Conservation (phyloP, 2,329 filamentous ascomycete genomes). For the Cladosporium austrohemisphaericum region DNA sequence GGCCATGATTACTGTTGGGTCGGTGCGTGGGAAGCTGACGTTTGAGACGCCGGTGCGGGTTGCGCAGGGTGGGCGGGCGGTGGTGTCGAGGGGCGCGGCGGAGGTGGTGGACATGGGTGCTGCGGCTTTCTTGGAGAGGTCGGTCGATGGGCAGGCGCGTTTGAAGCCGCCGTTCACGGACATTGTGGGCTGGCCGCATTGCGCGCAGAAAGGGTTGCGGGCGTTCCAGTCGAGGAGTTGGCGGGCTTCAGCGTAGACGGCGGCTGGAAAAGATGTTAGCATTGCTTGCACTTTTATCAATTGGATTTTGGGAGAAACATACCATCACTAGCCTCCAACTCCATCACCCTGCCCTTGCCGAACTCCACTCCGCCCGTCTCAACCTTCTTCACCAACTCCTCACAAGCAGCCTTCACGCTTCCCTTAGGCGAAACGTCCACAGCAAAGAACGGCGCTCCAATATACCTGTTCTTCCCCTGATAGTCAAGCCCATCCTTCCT, state of each 20-base stretch:
- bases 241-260: constrained; percentile 84
- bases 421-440: constrained; percentile 75
- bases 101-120: constrained; percentile 29
- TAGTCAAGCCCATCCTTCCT: constrained; percentile 54
- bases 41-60: constrained; percentile 86
- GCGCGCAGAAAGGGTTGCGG: constrained; percentile 86
- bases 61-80: constrained; percentile 65
- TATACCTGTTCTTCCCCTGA: constrained; percentile 63
- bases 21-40: constrained; percentile 84
- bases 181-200: constrained; percentile 79
- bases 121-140: constrained; percentile 43
- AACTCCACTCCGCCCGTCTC: constrained; percentile 63
- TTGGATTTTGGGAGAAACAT: constrained; percentile 28
- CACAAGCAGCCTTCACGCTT: constrained; percentile 58
- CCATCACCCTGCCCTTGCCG: constrained; percentile 62
- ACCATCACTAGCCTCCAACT: constrained; percentile 61
- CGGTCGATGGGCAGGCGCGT: constrained; percentile 70
- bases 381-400: constrained; percentile 56
- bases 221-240: constrained; percentile 91
- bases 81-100: constrained; percentile 34
- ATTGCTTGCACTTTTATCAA: no score
- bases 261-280: constrained; percentile 53
- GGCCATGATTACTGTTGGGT: constrained; percentile 93
- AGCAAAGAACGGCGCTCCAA: constrained; percentile 81
- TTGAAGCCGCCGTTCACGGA: constrained; percentile 77